Percentiles rank a stretch among this genome's conserved stretches.
Evolutionary conservation across 2,329 filamentous ascomycete species (phyloP).

Genomic region (Beauveria varroae): DNA sequence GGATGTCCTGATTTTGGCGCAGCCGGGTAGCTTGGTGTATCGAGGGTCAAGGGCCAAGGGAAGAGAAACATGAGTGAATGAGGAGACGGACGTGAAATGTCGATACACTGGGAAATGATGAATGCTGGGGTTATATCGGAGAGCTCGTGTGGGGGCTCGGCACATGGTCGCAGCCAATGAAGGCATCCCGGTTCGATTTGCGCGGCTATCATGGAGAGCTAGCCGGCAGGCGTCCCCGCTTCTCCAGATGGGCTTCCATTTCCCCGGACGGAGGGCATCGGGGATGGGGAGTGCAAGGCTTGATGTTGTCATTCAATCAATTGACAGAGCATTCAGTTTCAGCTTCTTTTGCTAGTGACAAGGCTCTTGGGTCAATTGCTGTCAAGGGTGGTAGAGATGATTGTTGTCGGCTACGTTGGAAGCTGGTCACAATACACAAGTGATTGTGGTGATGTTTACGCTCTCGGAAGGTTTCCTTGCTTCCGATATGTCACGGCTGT

Average conservation of each 20-base stretch:
- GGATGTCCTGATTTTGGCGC: neutral
- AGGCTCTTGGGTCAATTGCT: too few relatives aligned
- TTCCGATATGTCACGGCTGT: too few relatives aligned
- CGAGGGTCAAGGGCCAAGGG: neutral
- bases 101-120: neutral
- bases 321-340: too few relatives aligned
- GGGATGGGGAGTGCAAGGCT: neutral
- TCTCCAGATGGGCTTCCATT: conserved; percentile 9
- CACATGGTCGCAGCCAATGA: neutral
- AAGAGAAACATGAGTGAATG: neutral
- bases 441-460: too few relatives aligned
- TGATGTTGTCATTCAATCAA: too few relatives aligned
- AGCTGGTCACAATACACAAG: too few relatives aligned
- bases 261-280: neutral
- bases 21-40: neutral
- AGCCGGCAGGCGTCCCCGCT: neutral
- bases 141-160: conserved; percentile 7
- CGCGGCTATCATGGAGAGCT: neutral
- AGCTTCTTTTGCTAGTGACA: too few relatives aligned
- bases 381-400: too few relatives aligned
- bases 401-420: too few relatives aligned
- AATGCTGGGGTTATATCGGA: neutral
- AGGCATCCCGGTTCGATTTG: neutral
- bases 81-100: neutral
- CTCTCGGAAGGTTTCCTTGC: too few relatives aligned